These are phyloP conservation scores for Theileria equi DNA, from an alignment of 169 alveolate genomes.

Conservation along the genomic window DNA sequence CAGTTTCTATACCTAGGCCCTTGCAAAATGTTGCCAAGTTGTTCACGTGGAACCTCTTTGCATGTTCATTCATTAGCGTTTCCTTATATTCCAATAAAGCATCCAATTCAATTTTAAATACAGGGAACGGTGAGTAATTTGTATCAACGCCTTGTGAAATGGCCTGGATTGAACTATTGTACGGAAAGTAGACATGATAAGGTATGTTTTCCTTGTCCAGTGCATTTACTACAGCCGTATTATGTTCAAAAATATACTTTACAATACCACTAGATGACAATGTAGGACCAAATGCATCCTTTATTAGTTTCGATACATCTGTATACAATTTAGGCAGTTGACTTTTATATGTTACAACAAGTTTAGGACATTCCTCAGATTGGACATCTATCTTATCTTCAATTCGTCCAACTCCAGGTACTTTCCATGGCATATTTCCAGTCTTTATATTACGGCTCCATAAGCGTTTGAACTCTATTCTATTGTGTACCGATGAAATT, in stretches of 20 bases:
- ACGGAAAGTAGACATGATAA: no score
- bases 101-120: no score
- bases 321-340: not conserved
- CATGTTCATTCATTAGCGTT: no score
- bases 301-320: not conserved
- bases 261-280: not conserved
- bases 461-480: slow-evolving; percentile 57
- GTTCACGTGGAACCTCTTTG: no score
- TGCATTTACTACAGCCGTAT: not conserved
- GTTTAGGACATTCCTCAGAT: not conserved
- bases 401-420: slow-evolving; percentile 17
- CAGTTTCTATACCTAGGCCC: no score
- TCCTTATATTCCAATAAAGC: no score
- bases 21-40: not conserved
- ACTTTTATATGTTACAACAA: not conserved
- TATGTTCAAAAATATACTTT: not conserved
- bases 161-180: no score
- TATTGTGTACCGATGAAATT: slow-evolving; percentile 45
- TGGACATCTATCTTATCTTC: not conserved
- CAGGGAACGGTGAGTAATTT: no score
- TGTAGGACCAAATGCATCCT: not conserved
- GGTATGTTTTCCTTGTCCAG: no score
- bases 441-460: slow-evolving; percentile 46
- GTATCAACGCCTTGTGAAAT: no score
- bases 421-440: slow-evolving; percentile 44